Conservation (phyloP, 768 basidiomycete genomes). For the Leccinellum albellum region DNA sequence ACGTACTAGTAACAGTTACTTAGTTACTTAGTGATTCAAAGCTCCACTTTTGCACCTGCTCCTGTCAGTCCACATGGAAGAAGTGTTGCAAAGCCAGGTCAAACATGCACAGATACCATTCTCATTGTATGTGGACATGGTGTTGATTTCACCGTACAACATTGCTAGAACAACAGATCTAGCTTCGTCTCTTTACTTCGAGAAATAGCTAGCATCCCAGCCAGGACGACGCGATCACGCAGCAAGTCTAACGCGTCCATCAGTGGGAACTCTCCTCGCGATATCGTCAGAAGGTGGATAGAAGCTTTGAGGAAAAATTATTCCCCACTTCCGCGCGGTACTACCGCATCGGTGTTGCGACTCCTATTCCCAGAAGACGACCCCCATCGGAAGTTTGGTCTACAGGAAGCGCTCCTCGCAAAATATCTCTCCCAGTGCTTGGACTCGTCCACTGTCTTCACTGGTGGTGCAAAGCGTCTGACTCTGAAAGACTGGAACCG, state of each 20-base stretch:
- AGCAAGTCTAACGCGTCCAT: not conserved
- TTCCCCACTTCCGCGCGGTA: conserved; percentile 48
- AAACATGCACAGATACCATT: no score
- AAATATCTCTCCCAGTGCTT: conserved; percentile 48
- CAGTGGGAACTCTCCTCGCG: conserved; percentile 33
- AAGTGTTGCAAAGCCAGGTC: conserved; percentile 7
- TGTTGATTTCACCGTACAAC: not conserved
- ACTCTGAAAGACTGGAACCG: conserved; percentile 39
- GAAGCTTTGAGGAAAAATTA: conserved; percentile 38
- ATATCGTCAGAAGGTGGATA: conserved; percentile 45
- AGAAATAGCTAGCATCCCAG: conserved; percentile 37
- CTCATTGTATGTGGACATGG: conserved; percentile 39
- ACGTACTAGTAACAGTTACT: no score
- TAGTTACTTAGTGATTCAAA: no score
- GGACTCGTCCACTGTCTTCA: conserved; percentile 34
- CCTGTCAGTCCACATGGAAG: conserved; percentile 13
- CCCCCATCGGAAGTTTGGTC: conserved; percentile 59
- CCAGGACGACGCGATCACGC: conserved; percentile 15
- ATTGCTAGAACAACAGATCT: conserved; percentile 3
- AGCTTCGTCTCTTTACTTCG: conserved; percentile 52
- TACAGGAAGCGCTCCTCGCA: conserved; percentile 64
- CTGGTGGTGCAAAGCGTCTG: conserved; percentile 24
- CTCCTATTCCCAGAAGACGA: conserved; percentile 88
- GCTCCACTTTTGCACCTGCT: not conserved
- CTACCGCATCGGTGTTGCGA: conserved; percentile 60